Percentiles rank a stretch among this genome's conserved stretches.
Conservation (phyloP, 1,284 basidiomycete species). For the Pascua sp. region DNA sequence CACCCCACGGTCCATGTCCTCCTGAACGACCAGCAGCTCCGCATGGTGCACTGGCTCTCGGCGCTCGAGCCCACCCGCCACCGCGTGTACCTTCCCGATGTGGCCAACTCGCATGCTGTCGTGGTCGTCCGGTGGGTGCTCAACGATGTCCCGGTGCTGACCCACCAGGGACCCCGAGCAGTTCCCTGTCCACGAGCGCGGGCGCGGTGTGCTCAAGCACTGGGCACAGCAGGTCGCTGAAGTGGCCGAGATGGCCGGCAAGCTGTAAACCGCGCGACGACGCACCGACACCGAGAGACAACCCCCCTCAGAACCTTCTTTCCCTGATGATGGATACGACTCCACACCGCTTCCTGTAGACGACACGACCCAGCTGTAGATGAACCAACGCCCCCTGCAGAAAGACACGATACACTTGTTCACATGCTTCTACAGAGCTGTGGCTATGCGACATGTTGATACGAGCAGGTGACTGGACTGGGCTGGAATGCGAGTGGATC, state of each 20-base stretch:
- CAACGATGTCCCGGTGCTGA: background rate
- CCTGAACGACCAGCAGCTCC: constrained; percentile 32
- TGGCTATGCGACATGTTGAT: background rate
- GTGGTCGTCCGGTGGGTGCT: constrained; percentile 39
- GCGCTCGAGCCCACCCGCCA: constrained; percentile 31
- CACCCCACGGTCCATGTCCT: constrained; percentile 18
- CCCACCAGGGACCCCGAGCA: constrained; percentile 28
- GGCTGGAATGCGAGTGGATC: background rate
- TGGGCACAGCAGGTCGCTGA: constrained; percentile 29
- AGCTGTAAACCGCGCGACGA: background rate
- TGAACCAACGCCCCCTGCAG: no score
- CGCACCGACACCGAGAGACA: no score
- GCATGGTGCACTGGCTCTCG: constrained; percentile 42
- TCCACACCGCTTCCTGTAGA: no score
- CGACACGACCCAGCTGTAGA: no score
- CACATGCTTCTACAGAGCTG: no score
- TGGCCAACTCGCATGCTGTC: constrained; percentile 41
- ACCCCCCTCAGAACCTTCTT: background rate
- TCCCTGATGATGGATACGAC: background rate
- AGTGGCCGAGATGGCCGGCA: background rate
- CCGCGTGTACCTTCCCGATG: constrained; percentile 42
- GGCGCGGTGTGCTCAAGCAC: constrained; percentile 34
- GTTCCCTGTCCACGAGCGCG: constrained; percentile 38
- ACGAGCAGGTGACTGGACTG: background rate
- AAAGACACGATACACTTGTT: no score